Percentiles rank a stretch among this genome's conserved stretches.
Evolutionary conservation across 129 eudicot species (phyloP).

Genomic region (Escallonia herrerae): DNA sequence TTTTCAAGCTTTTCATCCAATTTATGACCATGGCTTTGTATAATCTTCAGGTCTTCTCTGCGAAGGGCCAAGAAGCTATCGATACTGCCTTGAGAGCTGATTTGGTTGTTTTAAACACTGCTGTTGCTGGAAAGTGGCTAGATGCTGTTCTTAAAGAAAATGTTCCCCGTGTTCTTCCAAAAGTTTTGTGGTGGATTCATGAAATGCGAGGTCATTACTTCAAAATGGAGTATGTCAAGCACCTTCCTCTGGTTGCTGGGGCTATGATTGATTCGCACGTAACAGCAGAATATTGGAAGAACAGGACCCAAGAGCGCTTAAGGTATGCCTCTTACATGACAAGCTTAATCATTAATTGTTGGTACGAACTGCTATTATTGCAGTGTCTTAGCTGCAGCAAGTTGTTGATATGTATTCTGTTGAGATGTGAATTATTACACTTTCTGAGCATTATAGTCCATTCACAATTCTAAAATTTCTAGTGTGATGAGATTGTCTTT

Average conservation of each 20-base stretch:
- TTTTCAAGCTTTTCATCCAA: slow-evolving; percentile 1
- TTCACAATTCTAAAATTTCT: neutral
- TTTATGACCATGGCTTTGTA: neutral
- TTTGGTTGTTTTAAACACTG: slow-evolving; percentile 74
- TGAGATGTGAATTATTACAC: neutral
- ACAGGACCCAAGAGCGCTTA: slow-evolving; percentile 76
- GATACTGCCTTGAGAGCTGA: slow-evolving; percentile 73
- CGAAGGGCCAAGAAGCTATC: slow-evolving; percentile 67
- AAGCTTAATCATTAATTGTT: neutral
- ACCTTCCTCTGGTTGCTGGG: slow-evolving; percentile 77
- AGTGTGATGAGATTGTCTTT: neutral
- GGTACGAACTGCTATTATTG: neutral
- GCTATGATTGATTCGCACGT: slow-evolving; percentile 87
- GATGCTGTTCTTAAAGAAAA: slow-evolving; percentile 66
- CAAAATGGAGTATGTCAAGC: slow-evolving; percentile 75
- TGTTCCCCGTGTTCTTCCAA: slow-evolving; percentile 64
- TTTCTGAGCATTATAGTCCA: neutral
- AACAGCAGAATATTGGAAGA: slow-evolving; percentile 88
- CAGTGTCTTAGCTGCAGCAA: neutral
- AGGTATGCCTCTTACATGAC: slow-evolving; percentile 36
- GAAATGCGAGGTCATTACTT: slow-evolving; percentile 97
- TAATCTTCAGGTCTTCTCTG: slow-evolving; percentile 43
- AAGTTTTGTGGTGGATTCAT: slow-evolving; percentile 95
- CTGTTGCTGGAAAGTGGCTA: slow-evolving; percentile 88
- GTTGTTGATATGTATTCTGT: neutral